phyloP scores from a whole-genome alignment of 352 stramenopile genomes.

The Albugo laibachii region DNA sequence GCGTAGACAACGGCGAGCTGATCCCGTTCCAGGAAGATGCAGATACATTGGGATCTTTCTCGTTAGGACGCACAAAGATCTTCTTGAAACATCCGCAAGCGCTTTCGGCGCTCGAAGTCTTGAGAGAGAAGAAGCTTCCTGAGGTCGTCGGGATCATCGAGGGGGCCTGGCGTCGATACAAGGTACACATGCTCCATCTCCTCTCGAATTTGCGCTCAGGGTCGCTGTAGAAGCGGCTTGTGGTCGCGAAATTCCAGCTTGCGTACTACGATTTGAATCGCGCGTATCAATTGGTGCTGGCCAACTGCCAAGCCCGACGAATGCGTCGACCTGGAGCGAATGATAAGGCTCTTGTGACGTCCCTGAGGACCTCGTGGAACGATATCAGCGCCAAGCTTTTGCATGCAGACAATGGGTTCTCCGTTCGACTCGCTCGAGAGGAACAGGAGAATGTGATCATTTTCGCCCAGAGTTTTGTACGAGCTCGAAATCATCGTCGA shows the following conservation, averaged over 20 bases:
- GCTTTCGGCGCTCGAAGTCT: constrained; percentile 66
- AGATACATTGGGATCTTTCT: constrained; percentile 51
- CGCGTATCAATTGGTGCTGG: constrained; percentile 24
- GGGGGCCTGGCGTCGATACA: constrained; percentile 66
- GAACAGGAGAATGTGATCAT: constrained; percentile 48
- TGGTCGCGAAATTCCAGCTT: constrained; percentile 28
- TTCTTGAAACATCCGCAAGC: constrained; percentile 80
- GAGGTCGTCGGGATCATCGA: constrained; percentile 69
- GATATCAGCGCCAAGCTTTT: constrained; percentile 29
- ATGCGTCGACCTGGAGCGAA: constrained; percentile 35
- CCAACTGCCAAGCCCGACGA: constrained; percentile 47
- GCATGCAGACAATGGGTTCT: constrained; percentile 21
- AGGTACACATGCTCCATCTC: constrained; percentile 7
- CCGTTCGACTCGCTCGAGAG: constrained; percentile 22
- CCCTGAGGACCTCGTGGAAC: constrained; percentile 44
- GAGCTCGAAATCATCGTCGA: constrained; percentile 22
- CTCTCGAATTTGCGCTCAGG: not conserved
- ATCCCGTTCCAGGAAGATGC: constrained; percentile 43
- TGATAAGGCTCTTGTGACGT: constrained; percentile 27
- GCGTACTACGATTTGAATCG: constrained; percentile 30
- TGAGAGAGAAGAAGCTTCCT: constrained; percentile 56
- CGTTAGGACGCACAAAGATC: constrained; percentile 74
- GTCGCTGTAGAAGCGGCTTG: constrained; percentile 20
- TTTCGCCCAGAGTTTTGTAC: constrained; percentile 60
- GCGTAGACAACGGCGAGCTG: constrained; percentile 30